These are phyloP conservation scores for Schizochytrium sp. DNA, from an alignment of 108 stramenopile genomes.

Conservation along the genomic window DNA sequence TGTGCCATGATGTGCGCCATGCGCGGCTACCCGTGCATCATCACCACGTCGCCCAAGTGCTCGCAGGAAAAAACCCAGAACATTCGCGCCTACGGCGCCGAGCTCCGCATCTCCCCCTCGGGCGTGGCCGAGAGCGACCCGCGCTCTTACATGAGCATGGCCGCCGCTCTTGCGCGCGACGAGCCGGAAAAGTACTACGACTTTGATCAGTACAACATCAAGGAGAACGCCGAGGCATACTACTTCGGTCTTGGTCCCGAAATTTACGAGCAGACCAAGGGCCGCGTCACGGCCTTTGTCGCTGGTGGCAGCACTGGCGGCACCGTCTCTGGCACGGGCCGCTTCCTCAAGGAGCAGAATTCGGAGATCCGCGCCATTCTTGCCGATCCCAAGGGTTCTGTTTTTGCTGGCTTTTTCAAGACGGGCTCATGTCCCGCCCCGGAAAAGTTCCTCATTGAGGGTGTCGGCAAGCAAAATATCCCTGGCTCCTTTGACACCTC, in stretches of 20 bases:
- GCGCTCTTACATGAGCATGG: slow-evolving; percentile 15
- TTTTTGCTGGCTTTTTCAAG: background rate
- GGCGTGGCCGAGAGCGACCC: background rate
- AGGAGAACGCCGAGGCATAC: slow-evolving; percentile 60
- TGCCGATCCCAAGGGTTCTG: background rate
- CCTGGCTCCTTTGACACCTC: slow-evolving; percentile 13
- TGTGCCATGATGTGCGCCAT: slow-evolving; percentile 56
- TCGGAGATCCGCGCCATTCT: slow-evolving; percentile 51
- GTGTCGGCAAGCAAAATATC: slow-evolving; percentile 19
- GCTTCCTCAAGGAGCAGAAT: slow-evolving; percentile 59
- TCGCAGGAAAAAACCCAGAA: background rate
- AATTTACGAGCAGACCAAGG: slow-evolving; percentile 62
- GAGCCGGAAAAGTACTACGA: slow-evolving; percentile 14
- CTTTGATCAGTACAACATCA: background rate
- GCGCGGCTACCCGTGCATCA: slow-evolving; percentile 66
- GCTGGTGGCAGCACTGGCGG: slow-evolving; percentile 64
- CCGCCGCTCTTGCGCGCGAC: background rate
- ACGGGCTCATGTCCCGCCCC: slow-evolving; percentile 20
- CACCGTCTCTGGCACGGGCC: slow-evolving; percentile 64
- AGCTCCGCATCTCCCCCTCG: background rate
- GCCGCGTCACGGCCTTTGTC: slow-evolving; percentile 51
- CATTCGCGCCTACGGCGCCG: slow-evolving; percentile 24
- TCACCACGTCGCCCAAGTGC: slow-evolving; percentile 40
- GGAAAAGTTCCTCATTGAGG: slow-evolving; percentile 19
- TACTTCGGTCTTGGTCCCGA: slow-evolving; percentile 65